These are phyloP conservation scores for Naganishia randhawae DNA, from an alignment of 768 basidiomycete species.

Conservation along the genomic window DNA sequence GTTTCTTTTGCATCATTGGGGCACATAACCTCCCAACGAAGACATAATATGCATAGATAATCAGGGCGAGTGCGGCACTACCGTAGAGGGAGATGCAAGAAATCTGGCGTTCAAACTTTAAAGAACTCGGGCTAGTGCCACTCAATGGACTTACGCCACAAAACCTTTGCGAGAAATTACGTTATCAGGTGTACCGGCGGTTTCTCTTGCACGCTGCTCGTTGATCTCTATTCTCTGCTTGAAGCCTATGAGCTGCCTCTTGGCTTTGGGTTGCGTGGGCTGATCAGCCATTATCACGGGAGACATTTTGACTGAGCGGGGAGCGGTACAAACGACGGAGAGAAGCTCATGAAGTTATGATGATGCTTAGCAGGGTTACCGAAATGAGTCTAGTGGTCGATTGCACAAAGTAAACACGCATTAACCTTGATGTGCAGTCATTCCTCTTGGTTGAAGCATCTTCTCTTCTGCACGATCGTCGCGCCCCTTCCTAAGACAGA, in stretches of 20 bases:
- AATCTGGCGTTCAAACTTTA: not conserved
- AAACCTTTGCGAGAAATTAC: slow-evolving; percentile 12
- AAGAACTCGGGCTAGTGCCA: not conserved
- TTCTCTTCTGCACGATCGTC: not conserved
- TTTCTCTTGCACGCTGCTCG: slow-evolving; percentile 14
- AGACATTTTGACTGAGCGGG: too few relatives aligned
- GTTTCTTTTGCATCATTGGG: slow-evolving; percentile 28
- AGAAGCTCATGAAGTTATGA: not conserved
- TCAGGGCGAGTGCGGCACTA: slow-evolving; percentile 21
- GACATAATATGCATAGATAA: slow-evolving; percentile 30
- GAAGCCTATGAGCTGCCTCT: slow-evolving; percentile 12
- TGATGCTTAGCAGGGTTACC: too few relatives aligned
- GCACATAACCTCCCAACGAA: slow-evolving; percentile 28
- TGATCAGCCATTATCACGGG: not conserved
- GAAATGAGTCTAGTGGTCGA: not conserved
- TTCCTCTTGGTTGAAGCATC: not conserved
- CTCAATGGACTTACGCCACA: not conserved
- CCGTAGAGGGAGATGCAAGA: not conserved
- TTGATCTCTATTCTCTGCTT: slow-evolving; percentile 20
- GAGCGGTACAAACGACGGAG: too few relatives aligned
- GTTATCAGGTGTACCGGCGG: slow-evolving; percentile 2
- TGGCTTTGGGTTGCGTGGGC: not conserved
- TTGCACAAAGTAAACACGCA: slow-evolving; percentile 12
- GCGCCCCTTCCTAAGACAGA: too few relatives aligned
- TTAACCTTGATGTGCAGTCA: not conserved